Evolutionary conservation across 1,284 basidiomycete genomes (phyloP).

Genomic region (Boletellus sp.): DNA sequence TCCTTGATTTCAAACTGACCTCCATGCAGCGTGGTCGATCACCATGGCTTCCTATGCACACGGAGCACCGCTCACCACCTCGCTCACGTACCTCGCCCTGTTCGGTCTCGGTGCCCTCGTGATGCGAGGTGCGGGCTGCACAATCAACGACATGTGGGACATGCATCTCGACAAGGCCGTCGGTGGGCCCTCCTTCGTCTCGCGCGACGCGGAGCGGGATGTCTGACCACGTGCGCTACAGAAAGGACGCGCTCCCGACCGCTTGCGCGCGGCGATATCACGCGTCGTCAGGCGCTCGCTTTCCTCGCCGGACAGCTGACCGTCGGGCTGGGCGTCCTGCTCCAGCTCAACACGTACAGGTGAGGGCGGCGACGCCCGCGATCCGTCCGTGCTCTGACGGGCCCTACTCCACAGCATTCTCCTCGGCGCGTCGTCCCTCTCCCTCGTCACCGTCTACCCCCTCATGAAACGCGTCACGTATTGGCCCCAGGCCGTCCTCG

Average conservation of each 20-base stretch:
- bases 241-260: constrained; percentile 48
- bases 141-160: constrained; percentile 99
- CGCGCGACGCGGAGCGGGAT: too few species aligned
- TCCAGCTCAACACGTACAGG: constrained; percentile 96
- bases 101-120: constrained; percentile 91
- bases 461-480: constrained; percentile 97
- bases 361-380: constrained; percentile 27
- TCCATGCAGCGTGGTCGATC: constrained; percentile 89
- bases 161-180: constrained; percentile 87
- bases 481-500: constrained; percentile 94
- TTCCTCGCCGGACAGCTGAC: constrained; percentile 86
- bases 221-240: constrained; percentile 23
- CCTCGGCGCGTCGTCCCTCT: constrained; percentile 87
- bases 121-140: constrained; percentile 98
- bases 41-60: constrained; percentile 87
- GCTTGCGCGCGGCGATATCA: constrained; percentile 82
- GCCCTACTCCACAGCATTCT: constrained; percentile 58
- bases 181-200: constrained; percentile 55
- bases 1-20: background rate
- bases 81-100: constrained; percentile 73
- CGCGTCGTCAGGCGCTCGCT: constrained; percentile 68
- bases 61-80: constrained; percentile 59
- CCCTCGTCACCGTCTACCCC: constrained; percentile 87
- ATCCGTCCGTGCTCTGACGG: background rate
- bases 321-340: constrained; percentile 83